Evolutionary conservation across 768 basidiomycete genomes (phyloP).

Genomic region (Suillus spraguei): DNA sequence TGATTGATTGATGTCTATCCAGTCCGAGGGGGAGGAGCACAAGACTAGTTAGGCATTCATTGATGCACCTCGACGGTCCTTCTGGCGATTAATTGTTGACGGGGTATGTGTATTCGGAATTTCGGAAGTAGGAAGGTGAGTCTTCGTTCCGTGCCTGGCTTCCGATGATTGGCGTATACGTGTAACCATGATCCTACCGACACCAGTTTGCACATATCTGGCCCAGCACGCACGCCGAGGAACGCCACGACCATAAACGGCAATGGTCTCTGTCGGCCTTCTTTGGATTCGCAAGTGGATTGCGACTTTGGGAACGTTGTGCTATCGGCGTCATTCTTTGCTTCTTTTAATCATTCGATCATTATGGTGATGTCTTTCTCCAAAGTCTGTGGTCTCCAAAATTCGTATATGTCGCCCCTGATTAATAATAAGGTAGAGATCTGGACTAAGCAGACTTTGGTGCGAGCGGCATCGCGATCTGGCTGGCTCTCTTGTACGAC

Average conservation of each 20-base stretch:
- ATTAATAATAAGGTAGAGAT: too few relatives aligned
- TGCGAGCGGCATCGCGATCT: background rate
- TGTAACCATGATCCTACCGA: background rate
- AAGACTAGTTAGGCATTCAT: background rate
- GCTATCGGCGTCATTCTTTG: background rate
- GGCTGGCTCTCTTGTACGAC: too few relatives aligned
- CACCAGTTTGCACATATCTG: background rate
- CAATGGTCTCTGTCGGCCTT: background rate
- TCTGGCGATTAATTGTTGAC: slow-evolving; percentile 11
- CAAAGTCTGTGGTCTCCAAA: too few relatives aligned
- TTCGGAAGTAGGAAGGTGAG: slow-evolving; percentile 1
- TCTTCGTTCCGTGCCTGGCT: background rate
- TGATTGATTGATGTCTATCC: background rate
- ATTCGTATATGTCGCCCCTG: too few relatives aligned
- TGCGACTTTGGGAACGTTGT: background rate
- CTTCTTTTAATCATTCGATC: background rate
- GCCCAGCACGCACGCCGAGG: background rate
- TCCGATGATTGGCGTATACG: slow-evolving; percentile 4
- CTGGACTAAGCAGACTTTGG: slow-evolving; percentile 7
- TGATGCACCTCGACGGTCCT: background rate
- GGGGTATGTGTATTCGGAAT: background rate
- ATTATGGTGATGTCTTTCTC: background rate
- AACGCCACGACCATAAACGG: slow-evolving; percentile 4
- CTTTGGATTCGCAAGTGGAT: background rate
- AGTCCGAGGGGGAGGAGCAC: background rate